phyloP scores from a whole-genome alignment of 345 rosid genomes.

The Corymbia maculata region DNA sequence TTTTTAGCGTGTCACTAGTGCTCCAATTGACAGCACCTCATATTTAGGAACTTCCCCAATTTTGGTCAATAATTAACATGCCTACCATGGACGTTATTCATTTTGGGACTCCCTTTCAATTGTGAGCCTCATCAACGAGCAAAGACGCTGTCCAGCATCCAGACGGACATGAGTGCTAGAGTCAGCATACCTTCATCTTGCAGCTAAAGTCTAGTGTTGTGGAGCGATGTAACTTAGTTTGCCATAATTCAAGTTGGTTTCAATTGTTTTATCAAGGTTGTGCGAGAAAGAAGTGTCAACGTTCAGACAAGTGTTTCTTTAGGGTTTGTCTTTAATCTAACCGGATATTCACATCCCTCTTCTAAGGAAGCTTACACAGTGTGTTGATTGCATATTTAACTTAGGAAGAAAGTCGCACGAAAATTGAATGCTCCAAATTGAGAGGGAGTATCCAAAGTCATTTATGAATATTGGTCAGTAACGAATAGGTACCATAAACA shows the following conservation, averaged over 20 bases:
- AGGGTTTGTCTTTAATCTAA: no score
- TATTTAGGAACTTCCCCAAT: neutral
- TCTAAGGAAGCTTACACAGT: no score
- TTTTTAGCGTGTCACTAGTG: neutral
- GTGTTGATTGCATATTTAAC: no score
- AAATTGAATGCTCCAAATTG: no score
- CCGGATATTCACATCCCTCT: no score
- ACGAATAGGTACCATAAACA: neutral
- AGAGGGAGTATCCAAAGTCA: no score
- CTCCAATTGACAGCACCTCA: neutral
- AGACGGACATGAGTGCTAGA: neutral
- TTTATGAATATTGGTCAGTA: no score
- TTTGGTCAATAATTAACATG: neutral
- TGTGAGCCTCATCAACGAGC: neutral
- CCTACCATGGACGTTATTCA: neutral
- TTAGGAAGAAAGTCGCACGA: no score
- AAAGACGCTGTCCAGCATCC: neutral
- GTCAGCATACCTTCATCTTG: neutral
- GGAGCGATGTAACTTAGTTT: neutral
- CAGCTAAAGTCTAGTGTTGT: neutral
- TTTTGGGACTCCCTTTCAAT: neutral
- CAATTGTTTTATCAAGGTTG: neutral
- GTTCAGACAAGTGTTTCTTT: no score
- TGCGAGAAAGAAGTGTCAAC: neutral
- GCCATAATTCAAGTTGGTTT: neutral